Evolutionary conservation across 2,329 filamentous ascomycete genomes (phyloP).

Genomic region (Penicillium frequentans): DNA sequence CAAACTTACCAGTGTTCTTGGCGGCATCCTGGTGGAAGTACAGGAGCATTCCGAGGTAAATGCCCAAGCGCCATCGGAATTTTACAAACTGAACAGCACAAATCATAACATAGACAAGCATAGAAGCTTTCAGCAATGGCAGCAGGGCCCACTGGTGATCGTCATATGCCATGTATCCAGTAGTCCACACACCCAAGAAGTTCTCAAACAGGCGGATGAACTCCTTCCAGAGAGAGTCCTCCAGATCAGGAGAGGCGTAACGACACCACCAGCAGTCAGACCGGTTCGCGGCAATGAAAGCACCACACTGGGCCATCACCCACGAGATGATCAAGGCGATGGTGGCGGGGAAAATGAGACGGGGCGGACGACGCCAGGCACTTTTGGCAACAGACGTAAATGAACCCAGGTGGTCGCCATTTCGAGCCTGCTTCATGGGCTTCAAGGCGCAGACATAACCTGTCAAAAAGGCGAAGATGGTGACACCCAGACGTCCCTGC

Average conservation of each 20-base stretch:
- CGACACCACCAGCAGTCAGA: slow-evolving; percentile 55
- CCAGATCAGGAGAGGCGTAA: slow-evolving; percentile 48
- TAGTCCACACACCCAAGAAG: slow-evolving; percentile 53
- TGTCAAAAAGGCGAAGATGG: slow-evolving; percentile 58
- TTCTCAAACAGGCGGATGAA: slow-evolving; percentile 46
- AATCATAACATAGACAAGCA: slow-evolving; percentile 52
- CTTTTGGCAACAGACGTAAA: slow-evolving; percentile 53
- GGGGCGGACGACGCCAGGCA: slow-evolving; percentile 54
- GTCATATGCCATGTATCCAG: slow-evolving; percentile 53
- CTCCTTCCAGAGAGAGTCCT: slow-evolving; percentile 47
- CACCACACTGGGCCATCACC: slow-evolving; percentile 50
- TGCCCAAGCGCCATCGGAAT: slow-evolving; percentile 48
- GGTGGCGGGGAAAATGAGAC: slow-evolving; percentile 54
- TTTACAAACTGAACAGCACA: slow-evolving; percentile 47
- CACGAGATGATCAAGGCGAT: slow-evolving; percentile 54
- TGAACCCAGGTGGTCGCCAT: slow-evolving; percentile 47
- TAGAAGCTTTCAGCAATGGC: slow-evolving; percentile 51
- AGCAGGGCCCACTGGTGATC: slow-evolving; percentile 58
- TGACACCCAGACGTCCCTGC: slow-evolving; percentile 56
- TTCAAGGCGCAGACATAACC: slow-evolving; percentile 59
- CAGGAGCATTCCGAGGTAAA: slow-evolving; percentile 47
- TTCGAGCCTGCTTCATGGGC: slow-evolving; percentile 53
- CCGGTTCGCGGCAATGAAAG: slow-evolving; percentile 48
- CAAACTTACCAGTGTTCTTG: slow-evolving; percentile 46
- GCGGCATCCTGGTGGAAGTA: slow-evolving; percentile 52